These are phyloP conservation scores for Pythium oligandrum DNA, from an alignment of 352 stramenopile species.

Conservation along the genomic window DNA sequence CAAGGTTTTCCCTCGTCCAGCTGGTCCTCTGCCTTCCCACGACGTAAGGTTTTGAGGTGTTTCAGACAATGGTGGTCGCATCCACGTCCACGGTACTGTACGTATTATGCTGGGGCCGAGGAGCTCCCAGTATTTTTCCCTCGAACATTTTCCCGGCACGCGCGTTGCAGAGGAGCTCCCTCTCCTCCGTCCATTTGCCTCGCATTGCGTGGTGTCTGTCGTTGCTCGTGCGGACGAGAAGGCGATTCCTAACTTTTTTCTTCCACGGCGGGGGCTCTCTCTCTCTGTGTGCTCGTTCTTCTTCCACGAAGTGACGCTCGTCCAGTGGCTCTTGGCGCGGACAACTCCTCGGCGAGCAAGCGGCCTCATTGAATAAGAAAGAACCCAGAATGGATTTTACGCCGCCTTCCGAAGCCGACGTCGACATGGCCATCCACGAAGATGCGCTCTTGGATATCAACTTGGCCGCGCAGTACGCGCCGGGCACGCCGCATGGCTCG, in stretches of 20 bases:
- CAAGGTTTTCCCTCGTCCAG: not conserved
- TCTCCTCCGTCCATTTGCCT: too few relatives aligned
- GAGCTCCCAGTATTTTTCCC: slow-evolving; percentile 5
- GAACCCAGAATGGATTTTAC: slow-evolving; percentile 47
- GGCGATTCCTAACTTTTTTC: too few relatives aligned
- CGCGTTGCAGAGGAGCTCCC: too few relatives aligned
- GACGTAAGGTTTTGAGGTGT: slow-evolving; percentile 16
- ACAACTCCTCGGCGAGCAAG: too few relatives aligned
- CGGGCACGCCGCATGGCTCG: slow-evolving; percentile 4
- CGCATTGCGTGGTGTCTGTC: too few relatives aligned
- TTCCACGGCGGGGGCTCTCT: too few relatives aligned
- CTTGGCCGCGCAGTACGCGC: slow-evolving; percentile 36
- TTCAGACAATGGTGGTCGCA: slow-evolving; percentile 4
- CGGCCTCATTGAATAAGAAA: not conserved
- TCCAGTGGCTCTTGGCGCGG: too few relatives aligned
- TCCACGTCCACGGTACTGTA: slow-evolving; percentile 8
- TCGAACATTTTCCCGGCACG: not conserved
- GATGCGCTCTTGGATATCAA: slow-evolving; percentile 51
- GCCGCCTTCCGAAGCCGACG: slow-evolving; percentile 44
- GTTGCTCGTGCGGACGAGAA: too few relatives aligned
- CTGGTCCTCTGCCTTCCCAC: not conserved
- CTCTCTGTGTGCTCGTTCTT: too few relatives aligned
- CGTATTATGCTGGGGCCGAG: slow-evolving; percentile 4
- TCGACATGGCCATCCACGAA: slow-evolving; percentile 74
- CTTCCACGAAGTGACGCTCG: too few relatives aligned